phyloP scores from a whole-genome alignment of 768 basidiomycete genomes.

The Trametes maxima region DNA sequence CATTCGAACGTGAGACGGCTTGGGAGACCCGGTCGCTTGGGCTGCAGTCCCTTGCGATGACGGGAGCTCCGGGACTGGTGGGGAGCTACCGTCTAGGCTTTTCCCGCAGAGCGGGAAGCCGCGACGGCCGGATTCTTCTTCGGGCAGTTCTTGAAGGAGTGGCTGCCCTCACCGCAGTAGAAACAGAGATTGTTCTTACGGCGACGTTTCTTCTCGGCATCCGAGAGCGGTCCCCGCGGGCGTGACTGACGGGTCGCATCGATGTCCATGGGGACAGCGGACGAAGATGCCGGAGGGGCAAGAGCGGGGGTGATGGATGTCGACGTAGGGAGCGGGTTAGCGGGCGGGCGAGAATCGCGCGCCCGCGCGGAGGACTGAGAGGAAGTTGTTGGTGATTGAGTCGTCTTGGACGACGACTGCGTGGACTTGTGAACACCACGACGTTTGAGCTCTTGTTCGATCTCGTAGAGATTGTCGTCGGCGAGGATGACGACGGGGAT shows the following conservation, averaged over 20 bases:
- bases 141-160: conserved; percentile 32
- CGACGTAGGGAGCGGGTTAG: background rate
- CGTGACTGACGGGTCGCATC: conserved; percentile 14
- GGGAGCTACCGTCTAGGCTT: conserved; percentile 25
- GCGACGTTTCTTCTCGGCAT: conserved; percentile 20
- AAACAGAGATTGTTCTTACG: conserved; percentile 34
- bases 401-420: background rate
- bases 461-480: conserved; percentile 15
- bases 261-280: conserved; percentile 22
- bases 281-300: background rate
- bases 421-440: background rate
- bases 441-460: background rate
- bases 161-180: conserved; percentile 37
- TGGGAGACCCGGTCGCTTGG: background rate
- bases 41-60: conserved; percentile 11
- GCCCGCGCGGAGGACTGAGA: background rate
- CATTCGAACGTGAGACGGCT: conserved; percentile 2
- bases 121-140: conserved; percentile 21
- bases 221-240: background rate
- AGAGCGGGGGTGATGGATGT: background rate
- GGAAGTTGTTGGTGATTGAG: background rate
- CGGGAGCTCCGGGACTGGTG: conserved; percentile 25
- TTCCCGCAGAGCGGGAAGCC: conserved; percentile 18
- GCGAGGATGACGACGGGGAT: background rate
- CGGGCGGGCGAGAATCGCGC: background rate